Base-by-base conservation (phyloP, 139 green algal species). In the Mesotaenium endlicherianum region DNA sequence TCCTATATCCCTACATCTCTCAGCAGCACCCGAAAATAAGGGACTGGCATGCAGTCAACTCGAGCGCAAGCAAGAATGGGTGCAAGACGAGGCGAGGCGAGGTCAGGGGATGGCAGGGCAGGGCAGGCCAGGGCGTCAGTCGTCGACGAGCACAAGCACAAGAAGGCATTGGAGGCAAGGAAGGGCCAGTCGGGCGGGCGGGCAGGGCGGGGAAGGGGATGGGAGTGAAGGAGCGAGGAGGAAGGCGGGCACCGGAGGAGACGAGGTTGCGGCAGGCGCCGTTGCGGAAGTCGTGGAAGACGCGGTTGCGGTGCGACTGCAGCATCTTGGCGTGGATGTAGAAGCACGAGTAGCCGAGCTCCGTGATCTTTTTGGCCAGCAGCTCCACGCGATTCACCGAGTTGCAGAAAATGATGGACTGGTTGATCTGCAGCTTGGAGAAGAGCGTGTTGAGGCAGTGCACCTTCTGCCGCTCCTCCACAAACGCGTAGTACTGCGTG, bases 381-480 rank as follows among this genome's bases (percentile, higher is more conserved):
- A 99, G 91, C 92, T 99, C 97, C 80, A 99, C 96, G 38, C 93
- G 92, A 88, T 98, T 98, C 39, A 98, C 97, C 26, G 91, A 97
- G 94, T 99, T 99, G 94, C 97, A 99, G 90, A 99, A 99, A 85
- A 99, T 99, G 91, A 99, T 99, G 79, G 93, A 97, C 90, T 98
- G 95, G 91, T 97, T 98, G 90, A 98, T 97, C 92, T 97, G 93
- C 43, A 98, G 92, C 84, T 97, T 97, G 60, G 91, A 94, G 90
- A 99, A 98, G 17, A 98, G 92, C 0, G 95, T 98, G 92, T 98
- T 95, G 34, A 96, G 85, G 90, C 90, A 93, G 88, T 93, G 89
- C 55, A 95, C 91, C 90, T 99, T 99, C 89, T 99, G 97, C 82
- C 91, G 93, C 91, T 99, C 97, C 91, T 98, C 95, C 70, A 99